Evolutionary conservation across 73 alveolate species (phyloP), one percentile per base, ranked within the genome.

Genomic region (Tetrahymena elliotti): DNA sequence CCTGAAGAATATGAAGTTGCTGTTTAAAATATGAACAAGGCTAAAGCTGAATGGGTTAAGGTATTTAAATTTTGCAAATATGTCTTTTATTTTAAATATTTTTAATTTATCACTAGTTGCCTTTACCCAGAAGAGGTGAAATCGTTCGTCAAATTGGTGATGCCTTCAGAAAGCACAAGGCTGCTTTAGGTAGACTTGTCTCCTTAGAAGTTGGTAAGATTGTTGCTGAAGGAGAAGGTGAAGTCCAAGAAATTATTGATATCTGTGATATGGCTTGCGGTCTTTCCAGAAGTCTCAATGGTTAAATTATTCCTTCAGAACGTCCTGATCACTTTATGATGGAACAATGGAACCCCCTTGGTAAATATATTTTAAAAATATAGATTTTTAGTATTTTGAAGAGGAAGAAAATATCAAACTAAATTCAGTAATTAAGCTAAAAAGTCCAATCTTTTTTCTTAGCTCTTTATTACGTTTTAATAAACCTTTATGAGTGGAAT

Each of bases 201-300:
- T 83, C 98, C 16, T 96, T 98, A 13, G 99, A 97, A 93, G 98
- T 98, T 99, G 99, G 99, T 13, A 98, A 98, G 96, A 98, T 98
- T 95, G 95, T 95, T 68, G 95, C 98, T 83, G 99, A 98, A 83
- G 99, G 99, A 9, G 93, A 95, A 52, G 99, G 99, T 16, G 99
- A 98, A 95, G 98, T 98, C 13, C 97, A 98, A 84, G 99, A 98
- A 92, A 97, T 97, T 84, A 97, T 98, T 52, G 99, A 98, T 93
- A 97, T 98, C 35, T 98, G 99, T 84, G 99, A 98, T 94, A 96
- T 97, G 96, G 99, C 99, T 33, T 95, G 98, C 93, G 99, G 99
- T 31, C 83, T 98, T 24, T 96, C 98, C 0, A 96, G 99, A 88
- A 94, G 97, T 35, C 94, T 98, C 53, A 98, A 96, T 33, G 99